Evolutionary conservation across 106 monocot species (phyloP).

Genomic region (Dioscorea alata): DNA sequence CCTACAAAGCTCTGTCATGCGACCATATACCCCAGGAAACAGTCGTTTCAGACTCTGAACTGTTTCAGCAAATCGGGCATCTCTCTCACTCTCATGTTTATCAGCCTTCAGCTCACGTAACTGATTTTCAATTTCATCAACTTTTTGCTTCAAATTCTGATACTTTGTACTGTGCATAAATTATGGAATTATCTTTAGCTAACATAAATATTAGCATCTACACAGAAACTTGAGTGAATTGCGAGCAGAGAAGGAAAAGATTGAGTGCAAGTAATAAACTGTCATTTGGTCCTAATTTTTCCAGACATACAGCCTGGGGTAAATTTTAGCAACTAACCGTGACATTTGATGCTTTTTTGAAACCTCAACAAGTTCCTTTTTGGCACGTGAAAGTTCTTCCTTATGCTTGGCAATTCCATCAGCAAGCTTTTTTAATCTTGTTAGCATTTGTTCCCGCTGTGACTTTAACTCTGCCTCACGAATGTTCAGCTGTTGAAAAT

Average conservation of each 20-base stretch:
- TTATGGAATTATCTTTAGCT: background rate
- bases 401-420: constrained; percentile 41
- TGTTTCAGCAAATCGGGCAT: constrained; percentile 83
- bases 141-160: constrained; percentile 67
- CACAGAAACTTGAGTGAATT: background rate
- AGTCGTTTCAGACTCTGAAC: constrained; percentile 88
- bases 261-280: background rate
- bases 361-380: constrained; percentile 52
- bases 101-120: constrained; percentile 92
- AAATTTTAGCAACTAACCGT: constrained; percentile 37
- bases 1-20: constrained; percentile 96
- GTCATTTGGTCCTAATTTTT: too few relatives aligned
- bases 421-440: constrained; percentile 45
- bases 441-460: constrained; percentile 60
- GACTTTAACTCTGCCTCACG: constrained; percentile 64
- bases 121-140: constrained; percentile 72
- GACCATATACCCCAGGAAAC: constrained; percentile 91
- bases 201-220: background rate
- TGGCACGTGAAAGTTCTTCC: constrained; percentile 49
- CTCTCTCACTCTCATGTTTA: constrained; percentile 96
- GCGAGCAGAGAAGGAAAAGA: background rate
- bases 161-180: constrained; percentile 47
- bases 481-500: constrained; percentile 68
- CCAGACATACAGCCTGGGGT: background rate
- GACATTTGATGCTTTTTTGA: constrained; percentile 42